phyloP scores from a whole-genome alignment of 2,329 filamentous ascomycete genomes.

The Ceratocystis cubensis region DNA sequence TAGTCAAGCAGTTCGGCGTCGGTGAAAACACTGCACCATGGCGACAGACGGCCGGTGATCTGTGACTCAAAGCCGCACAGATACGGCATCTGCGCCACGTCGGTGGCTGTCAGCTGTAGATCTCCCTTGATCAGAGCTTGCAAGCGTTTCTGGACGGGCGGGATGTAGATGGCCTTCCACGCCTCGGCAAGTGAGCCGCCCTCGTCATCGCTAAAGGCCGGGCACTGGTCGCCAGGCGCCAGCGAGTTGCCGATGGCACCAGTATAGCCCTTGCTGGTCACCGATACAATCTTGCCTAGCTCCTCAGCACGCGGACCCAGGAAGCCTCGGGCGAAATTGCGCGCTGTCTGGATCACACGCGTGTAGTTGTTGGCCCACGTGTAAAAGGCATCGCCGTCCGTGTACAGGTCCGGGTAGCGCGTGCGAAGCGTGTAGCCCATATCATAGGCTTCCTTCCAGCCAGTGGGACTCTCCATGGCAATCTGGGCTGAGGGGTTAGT shows the following conservation, averaged over 20 bases:
- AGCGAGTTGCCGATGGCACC: conserved; percentile 48
- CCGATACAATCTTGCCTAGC: conserved; percentile 43
- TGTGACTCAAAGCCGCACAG: conserved; percentile 61
- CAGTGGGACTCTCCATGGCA: conserved; percentile 46
- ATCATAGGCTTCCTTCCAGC: conserved; percentile 48
- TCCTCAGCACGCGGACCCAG: conserved; percentile 43
- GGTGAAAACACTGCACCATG: conserved; percentile 51
- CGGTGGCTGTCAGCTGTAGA: conserved; percentile 40
- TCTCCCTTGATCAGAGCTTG: conserved; percentile 41
- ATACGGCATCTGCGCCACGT: conserved; percentile 50
- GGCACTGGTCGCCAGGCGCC: conserved; percentile 50
- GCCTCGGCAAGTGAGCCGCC: conserved; percentile 35
- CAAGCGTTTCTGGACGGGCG: conserved; percentile 41
- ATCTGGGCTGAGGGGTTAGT: conserved; percentile 44
- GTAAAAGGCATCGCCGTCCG: conserved; percentile 38
- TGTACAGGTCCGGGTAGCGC: conserved; percentile 39
- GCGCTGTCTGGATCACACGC: conserved; percentile 48
- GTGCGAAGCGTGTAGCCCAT: conserved; percentile 42
- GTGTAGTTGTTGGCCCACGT: conserved; percentile 57
- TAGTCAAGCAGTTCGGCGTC: conserved; percentile 50
- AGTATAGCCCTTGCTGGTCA: conserved; percentile 43
- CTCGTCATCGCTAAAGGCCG: conserved; percentile 42
- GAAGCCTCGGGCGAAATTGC: conserved; percentile 49
- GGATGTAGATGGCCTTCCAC: conserved; percentile 42
- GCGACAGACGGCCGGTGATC: conserved; percentile 47